These are phyloP conservation scores for Schizonepeta tenuifolia DNA, from an alignment of 257 asterid species.

Conservation along the genomic window DNA sequence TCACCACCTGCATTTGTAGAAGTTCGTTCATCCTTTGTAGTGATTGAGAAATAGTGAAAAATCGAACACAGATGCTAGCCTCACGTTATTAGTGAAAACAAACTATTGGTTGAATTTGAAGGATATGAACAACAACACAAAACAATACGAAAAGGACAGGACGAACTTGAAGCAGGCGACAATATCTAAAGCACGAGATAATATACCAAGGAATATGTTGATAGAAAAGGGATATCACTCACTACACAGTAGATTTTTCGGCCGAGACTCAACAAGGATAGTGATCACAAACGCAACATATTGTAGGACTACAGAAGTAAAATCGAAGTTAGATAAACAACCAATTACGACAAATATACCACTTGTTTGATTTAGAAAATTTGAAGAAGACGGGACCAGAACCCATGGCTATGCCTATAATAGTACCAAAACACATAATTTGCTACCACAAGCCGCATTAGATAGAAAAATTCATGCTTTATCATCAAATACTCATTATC, in stretches of 20 bases:
- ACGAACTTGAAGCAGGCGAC: neutral
- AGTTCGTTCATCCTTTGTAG: slow-evolving; percentile 10
- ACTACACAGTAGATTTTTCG: neutral
- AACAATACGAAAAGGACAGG: neutral
- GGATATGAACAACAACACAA: neutral
- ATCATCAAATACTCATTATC: neutral
- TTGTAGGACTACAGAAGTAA: neutral
- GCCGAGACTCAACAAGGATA: neutral
- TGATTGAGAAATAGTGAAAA: neutral
- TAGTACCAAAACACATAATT: neutral
- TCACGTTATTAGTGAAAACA: neutral
- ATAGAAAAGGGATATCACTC: neutral
- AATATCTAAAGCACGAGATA: neutral
- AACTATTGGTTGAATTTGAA: slow-evolving; percentile 3
- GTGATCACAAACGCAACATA: neutral
- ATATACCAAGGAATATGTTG: neutral
- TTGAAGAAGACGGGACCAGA: neutral
- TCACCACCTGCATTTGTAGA: slow-evolving; percentile 71
- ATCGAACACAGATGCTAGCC: neutral
- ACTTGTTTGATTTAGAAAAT: neutral
- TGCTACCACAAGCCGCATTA: neutral
- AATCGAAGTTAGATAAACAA: neutral
- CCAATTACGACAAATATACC: neutral
- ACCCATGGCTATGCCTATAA: neutral
- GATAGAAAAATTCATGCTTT: slow-evolving; percentile 10